Evolutionary conservation across 345 rosid species (phyloP), one percentile per base, ranked within the genome.

Genomic region (Schrenkiella parvula): DNA sequence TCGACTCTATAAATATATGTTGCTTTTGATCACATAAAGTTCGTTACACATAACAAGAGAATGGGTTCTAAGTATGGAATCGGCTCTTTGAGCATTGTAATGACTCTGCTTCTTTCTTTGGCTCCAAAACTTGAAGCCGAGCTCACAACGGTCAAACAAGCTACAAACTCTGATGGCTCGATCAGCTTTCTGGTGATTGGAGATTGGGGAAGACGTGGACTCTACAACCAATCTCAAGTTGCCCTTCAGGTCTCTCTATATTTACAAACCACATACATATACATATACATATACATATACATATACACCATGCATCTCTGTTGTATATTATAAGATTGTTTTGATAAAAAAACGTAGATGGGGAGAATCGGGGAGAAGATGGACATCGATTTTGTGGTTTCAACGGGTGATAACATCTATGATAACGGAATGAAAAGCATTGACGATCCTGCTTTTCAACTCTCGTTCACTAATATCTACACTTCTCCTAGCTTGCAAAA

Each of bases 161-260:
- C 77, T 9, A 62, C 65, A 7, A 82, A 84, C 67, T 60, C 25
- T 2, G 88, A 89, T 32, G 88, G 85, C 15, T 82, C 88, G 0
- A 77, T 87, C 60, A 81, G 74, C 66, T 77, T 87, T 75, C 53
- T 89, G 77, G 96, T 89, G 8, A 68, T 86, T 15, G 91, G 96
- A 71, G 96, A 89, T 19, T 89, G 92, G 96, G 96, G 92, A 39
- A 82, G 96, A 75, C 70, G 72, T 65, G 92, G 96, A 37, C 35
- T 43, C 28, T 86, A 50, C 71, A 87, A 89, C 61, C 96, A 89
- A 48, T 74, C 91, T 8, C 21, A 70, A 32, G 91, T 87, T 60
- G 89, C 96, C 43, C 48, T 37, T 63, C 89, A 89, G 96, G 92
- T 89, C 34, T 10, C 28, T 10, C 14, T 13, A 7, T 31, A 21